Evolutionary conservation across 345 rosid species (phyloP), one percentile per base, ranked within the genome.

Genomic region (Balakata baccata): DNA sequence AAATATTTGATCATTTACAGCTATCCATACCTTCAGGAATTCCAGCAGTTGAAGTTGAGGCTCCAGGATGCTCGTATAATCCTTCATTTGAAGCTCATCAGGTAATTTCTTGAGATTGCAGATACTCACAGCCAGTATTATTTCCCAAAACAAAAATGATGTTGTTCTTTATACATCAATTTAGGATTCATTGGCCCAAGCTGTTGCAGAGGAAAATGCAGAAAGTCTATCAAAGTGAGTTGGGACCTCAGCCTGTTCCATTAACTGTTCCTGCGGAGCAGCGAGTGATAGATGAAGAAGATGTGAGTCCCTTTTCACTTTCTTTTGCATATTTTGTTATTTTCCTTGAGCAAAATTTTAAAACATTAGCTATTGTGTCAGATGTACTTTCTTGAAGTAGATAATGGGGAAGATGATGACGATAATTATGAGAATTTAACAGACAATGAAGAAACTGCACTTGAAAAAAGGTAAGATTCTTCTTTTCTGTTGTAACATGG

Each of bases 181-280:
- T 63, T 83, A 92, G 97, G 98, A 95, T 84, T 79, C 90, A 1
- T 29, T 47, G 51, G 51, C 51, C 13, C 11, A 47, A 7, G 11
- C 13, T 1, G 99, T 95, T 77, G 99, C 99, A 16, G 92, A 87
- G 73, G 98, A 95, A 95, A 84, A 88, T 95, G 99, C 92, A 89
- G 79, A 92, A 90, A 86, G 84, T 82, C 72, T 90, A 89, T 81
- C 81, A 83, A 76, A 72, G 59, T 64, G 99, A 95, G 86, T 78
- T 92, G 85, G 97, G 96, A 67, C 99, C 99, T 73, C 85, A 84
- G 71, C 97, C 94, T 16, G 96, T 95, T 70, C 99, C 99, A 49
- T 72, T 89, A 81, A 89, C 87, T 68, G 89, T 92, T 84, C 79
- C 81, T 1, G 94, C 90, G 20, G 70, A 50, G 0, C 57, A 46